These are phyloP conservation scores for Cucurbita moschata DNA, from an alignment of 306 rosid genomes.

Conservation along the genomic window DNA sequence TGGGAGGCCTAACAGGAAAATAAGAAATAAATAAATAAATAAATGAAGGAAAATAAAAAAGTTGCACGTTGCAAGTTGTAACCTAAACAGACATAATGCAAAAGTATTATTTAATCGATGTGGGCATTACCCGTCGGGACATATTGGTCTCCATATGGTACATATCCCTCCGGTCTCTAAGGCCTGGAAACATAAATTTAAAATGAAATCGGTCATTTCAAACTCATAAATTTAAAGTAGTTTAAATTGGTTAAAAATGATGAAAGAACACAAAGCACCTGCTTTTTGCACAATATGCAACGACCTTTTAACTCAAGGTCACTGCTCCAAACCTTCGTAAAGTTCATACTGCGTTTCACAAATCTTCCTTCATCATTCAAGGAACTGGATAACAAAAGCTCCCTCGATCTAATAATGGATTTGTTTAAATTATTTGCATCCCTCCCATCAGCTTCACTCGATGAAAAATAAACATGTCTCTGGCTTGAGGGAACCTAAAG, in stretches of 20 bases:
- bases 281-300: conserved; percentile 64
- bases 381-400: conserved; percentile 35
- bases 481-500: conserved; percentile 95
- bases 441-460: conserved; percentile 65
- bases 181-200: conserved; percentile 30
- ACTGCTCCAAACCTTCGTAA: conserved; percentile 89
- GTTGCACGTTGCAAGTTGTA: background rate
- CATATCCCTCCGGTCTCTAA: conserved; percentile 42
- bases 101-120: background rate
- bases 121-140: conserved; percentile 72
- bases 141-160: conserved; percentile 90
- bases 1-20: background rate
- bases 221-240: background rate
- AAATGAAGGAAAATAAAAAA: background rate
- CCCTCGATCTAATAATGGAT: conserved; percentile 54
- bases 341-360: conserved; percentile 54
- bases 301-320: conserved; percentile 58
- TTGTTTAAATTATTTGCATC: conserved; percentile 40
- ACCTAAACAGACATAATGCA: background rate
- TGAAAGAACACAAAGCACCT: conserved; percentile 30
- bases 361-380: conserved; percentile 48
- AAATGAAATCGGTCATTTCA: background rate
- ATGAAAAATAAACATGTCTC: conserved; percentile 67
- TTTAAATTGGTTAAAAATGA: background rate
- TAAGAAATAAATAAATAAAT: background rate